Percentiles rank a stretch among this genome's conserved stretches.
Evolutionary conservation across 495 filamentous ascomycete genomes (phyloP).

Genomic region (Ascodesmis nigricans): DNA sequence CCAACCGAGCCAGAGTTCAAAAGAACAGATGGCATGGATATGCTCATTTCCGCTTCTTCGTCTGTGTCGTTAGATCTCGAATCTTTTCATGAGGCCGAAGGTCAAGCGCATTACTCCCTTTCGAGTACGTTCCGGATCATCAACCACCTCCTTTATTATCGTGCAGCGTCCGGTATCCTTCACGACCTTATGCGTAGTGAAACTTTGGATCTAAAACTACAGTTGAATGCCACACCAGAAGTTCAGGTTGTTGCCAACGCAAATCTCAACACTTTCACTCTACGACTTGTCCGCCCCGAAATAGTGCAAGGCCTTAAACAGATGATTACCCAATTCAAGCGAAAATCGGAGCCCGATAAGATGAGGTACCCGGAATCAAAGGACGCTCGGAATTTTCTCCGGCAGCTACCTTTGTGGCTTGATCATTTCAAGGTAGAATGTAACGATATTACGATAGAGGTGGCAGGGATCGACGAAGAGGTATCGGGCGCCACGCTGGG

Average conservation of each 20-base stretch:
- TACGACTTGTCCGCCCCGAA: constrained; percentile 75
- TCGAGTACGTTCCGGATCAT: constrained; percentile 59
- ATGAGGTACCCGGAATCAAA: constrained; percentile 28
- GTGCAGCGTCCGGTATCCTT: constrained; percentile 55
- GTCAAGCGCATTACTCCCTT: constrained; percentile 67
- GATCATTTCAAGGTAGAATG: constrained; percentile 65
- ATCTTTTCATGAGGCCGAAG: constrained; percentile 74
- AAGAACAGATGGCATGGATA: constrained; percentile 51
- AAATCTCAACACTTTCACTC: constrained; percentile 61
- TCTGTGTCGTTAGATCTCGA: constrained; percentile 81
- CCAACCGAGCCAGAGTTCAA: constrained; percentile 38
- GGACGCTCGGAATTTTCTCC: constrained; percentile 42
- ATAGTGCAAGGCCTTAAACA: constrained; percentile 81
- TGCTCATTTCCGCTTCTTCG: constrained; percentile 83
- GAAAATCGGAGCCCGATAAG: constrained; percentile 41
- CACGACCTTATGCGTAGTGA: constrained; percentile 75
- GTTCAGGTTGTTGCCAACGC: constrained; percentile 61
- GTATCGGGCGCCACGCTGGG: constrained; percentile 62
- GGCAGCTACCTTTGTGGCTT: constrained; percentile 64
- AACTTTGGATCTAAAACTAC: constrained; percentile 60
- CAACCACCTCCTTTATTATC: constrained; percentile 87
- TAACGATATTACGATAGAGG: constrained; percentile 68
- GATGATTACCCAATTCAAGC: constrained; percentile 58
- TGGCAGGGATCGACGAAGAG: constrained; percentile 65
- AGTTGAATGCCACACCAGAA: constrained; percentile 66